phyloP scores from a whole-genome alignment of 2,329 filamentous ascomycete genomes.

The Sclerotinia spermophila region DNA sequence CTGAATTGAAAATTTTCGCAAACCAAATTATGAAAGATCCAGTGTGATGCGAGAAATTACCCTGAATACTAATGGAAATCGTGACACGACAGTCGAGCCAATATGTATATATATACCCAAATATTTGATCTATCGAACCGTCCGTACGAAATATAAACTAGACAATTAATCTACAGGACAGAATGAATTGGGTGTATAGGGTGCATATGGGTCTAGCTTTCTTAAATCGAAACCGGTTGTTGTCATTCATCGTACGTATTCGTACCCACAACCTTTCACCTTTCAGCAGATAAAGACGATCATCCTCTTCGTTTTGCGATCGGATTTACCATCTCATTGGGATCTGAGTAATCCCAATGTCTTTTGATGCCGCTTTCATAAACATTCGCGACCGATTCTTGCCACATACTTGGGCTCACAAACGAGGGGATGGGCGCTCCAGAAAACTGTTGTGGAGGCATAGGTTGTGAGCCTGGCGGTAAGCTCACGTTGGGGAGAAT shows the following conservation, averaged over 20 bases:
- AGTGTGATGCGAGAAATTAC: background rate
- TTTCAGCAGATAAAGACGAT: background rate
- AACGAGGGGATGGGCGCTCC: constrained; percentile 54
- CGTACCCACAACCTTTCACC: background rate
- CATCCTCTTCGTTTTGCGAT: constrained; percentile 17
- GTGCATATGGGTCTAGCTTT: background rate
- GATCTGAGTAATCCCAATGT: constrained; percentile 49
- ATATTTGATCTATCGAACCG: background rate
- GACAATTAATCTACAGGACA: background rate
- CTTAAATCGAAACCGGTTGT: background rate
- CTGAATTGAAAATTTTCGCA: background rate
- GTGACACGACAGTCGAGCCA: background rate
- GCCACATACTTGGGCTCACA: constrained; percentile 70
- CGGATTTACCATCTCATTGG: constrained; percentile 21
- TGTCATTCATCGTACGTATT: background rate
- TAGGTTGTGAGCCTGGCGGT: constrained; percentile 44
- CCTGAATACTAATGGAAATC: background rate
- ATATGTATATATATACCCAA: background rate
- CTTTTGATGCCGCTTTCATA: constrained; percentile 64
- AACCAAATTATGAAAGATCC: background rate
- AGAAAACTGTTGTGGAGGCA: constrained; percentile 51
- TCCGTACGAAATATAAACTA: background rate
- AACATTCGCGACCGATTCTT: constrained; percentile 65
- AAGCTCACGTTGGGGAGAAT: constrained; percentile 48
- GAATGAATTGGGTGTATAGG: background rate